Evolutionary conservation across 495 filamentous ascomycete species (phyloP), one percentile per base, ranked within the genome.

Genomic region (Cairneyella variabilis): DNA sequence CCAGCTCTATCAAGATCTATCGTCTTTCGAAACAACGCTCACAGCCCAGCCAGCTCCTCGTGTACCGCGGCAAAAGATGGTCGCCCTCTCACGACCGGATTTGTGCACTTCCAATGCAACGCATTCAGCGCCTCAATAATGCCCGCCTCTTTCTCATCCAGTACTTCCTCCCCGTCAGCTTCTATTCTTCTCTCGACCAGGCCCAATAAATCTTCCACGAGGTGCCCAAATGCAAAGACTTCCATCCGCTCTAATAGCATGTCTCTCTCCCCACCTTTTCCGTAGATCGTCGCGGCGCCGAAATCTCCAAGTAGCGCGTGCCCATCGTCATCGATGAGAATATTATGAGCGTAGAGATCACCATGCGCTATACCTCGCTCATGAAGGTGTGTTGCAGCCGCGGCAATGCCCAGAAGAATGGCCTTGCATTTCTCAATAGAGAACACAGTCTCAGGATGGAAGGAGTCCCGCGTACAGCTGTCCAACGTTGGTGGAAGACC

Each of bases 211-310:
- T 72, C 68, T 43, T 74, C 73, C 46, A 73, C 51, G 28, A 77
- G 58, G 50, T 71, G 60, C 16, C 63, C 71, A 56, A 75, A 77
- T 10, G 73, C 73, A 48, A 72, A 59, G 14, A 75, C 70, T 49
- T 76, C 72, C 25, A 75, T 48, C 57, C 51, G 67, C 58, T 77
- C 71, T 2, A 75, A 30, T 25, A 27, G 51, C n/a, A 27, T 32
- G 17, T 44, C 53, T 2, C 32, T 39, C 0, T 37, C 47, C 32
- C 46, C 41, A 6, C 43, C 37, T 9, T 51, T 61, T n/a, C 57
- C 59, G 46, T 74, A 75, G n/a, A 75, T 62, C 1, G 72, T 74
- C 8, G 71, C 73, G 3, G 71, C 75, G 2, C 69, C 69, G 45
- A 75, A 74, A 27, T 70, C 69, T 7, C 68, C 70, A 1, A 76